phyloP scores from a whole-genome alignment of 31 red algal genomes.

The Odonthalia washingtoniensis region DNA sequence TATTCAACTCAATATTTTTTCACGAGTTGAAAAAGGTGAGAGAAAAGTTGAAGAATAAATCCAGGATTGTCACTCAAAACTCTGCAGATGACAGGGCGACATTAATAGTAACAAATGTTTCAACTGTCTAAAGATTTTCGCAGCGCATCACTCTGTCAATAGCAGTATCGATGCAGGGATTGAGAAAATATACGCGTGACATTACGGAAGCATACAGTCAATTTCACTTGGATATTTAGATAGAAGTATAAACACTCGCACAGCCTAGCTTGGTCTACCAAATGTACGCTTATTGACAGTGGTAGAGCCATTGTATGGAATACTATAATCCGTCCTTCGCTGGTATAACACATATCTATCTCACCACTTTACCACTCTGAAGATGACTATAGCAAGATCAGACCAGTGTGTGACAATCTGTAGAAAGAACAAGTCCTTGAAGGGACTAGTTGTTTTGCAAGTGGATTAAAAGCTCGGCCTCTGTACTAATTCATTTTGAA shows the following conservation, averaged over 20 bases:
- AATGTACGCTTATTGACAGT: neutral
- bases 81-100: neutral
- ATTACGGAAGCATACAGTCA: conserved; percentile 18
- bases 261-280: neutral
- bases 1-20: too few relatives aligned
- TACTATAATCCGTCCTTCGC: neutral
- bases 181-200: neutral
- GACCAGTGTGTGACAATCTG: neutral
- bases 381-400: neutral
- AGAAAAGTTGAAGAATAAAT: too few relatives aligned
- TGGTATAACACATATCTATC: neutral
- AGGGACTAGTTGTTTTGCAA: neutral
- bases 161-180: neutral
- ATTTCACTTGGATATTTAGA: neutral
- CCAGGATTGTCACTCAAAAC: conserved; percentile 6
- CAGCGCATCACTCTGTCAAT: neutral
- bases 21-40: too few relatives aligned
- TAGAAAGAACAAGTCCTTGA: neutral
- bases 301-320: conserved; percentile 12
- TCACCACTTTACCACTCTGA: neutral
- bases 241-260: neutral
- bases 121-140: neutral
- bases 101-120: neutral
- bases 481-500: neutral
- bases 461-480: neutral